A percentile compares a stretch with the other conserved stretches of the same genome.
Conservation (phyloP, 148 eudicot species). For the Silene conica region DNA sequence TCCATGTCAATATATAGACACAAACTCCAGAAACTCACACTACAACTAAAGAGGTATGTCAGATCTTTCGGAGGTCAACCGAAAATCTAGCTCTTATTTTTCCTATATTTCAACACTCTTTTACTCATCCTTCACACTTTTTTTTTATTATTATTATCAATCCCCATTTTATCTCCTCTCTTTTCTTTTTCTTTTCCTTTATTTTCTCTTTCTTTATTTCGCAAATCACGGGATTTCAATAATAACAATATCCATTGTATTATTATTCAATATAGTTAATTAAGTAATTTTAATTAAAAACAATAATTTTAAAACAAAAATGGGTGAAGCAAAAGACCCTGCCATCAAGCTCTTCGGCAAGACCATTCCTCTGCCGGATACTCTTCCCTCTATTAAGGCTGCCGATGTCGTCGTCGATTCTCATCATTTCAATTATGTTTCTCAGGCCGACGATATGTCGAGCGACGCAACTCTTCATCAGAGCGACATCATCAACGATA, state of each 20-base stretch:
- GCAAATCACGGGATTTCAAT: slow-evolving; percentile 6
- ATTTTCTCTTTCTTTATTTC: background rate
- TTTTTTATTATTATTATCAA: background rate
- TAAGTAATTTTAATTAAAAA: background rate
- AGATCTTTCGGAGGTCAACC: slow-evolving; percentile 9
- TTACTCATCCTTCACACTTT: background rate
- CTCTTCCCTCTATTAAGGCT: background rate
- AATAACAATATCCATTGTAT: background rate
- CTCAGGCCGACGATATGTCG: background rate
- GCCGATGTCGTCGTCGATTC: background rate
- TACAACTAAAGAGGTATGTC: slow-evolving; percentile 7
- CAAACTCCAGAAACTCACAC: background rate
- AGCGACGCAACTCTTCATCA: background rate
- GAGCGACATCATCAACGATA: slow-evolving; percentile 1
- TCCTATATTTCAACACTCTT: background rate
- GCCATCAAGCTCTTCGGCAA: slow-evolving; percentile 56
- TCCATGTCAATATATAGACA: background rate
- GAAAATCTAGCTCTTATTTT: background rate
- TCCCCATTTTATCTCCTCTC: background rate
- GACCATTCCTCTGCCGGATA: slow-evolving; percentile 39
- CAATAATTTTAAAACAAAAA: background rate
- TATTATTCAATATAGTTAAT: too few species aligned
- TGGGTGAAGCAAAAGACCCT: slow-evolving; percentile 43
- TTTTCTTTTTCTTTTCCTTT: slow-evolving; percentile 5
- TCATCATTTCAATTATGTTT: background rate